A percentile compares a stretch with the other conserved stretches of the same genome.
Conservation (phyloP, 257 asterid genomes). For the Paulownia fortunei region DNA sequence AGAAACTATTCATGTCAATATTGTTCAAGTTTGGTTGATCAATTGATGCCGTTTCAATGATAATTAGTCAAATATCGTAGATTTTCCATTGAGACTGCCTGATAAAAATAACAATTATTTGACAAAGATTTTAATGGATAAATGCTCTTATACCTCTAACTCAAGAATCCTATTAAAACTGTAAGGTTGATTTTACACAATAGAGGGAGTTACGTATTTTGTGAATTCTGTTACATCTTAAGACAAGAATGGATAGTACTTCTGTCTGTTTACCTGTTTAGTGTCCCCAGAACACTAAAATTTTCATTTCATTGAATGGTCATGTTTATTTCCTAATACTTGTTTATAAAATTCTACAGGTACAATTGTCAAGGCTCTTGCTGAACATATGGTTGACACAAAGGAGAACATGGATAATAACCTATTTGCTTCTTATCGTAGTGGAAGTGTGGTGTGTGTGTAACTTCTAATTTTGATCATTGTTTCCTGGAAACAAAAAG, state of each 20-base stretch:
- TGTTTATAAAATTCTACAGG: slow-evolving; percentile 46
- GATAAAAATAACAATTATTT: neutral
- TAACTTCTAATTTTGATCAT: slow-evolving; percentile 11
- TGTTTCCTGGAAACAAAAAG: neutral
- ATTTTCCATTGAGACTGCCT: neutral
- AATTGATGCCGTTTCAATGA: neutral
- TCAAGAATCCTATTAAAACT: no score
- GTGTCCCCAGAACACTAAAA: no score
- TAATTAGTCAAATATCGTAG: neutral
- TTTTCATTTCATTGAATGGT: slow-evolving; percentile 11
- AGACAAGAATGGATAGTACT: neutral
- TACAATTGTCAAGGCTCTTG: slow-evolving; percentile 59
- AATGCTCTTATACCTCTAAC: neutral
- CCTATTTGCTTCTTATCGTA: slow-evolving; percentile 51
- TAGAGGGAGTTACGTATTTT: no score
- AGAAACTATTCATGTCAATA: no score
- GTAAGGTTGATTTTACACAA: no score
- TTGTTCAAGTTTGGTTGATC: no score
- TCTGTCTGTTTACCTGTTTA: neutral
- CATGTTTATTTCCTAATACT: neutral
- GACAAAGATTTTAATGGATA: neutral
- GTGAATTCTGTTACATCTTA: neutral
- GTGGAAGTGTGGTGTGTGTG: slow-evolving; percentile 61
- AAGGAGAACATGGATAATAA: slow-evolving; percentile 78
- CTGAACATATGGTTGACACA: slow-evolving; percentile 64